Base-by-base conservation (phyloP, 352 stramenopile genomes). In the Blastocystis hominis region DNA sequence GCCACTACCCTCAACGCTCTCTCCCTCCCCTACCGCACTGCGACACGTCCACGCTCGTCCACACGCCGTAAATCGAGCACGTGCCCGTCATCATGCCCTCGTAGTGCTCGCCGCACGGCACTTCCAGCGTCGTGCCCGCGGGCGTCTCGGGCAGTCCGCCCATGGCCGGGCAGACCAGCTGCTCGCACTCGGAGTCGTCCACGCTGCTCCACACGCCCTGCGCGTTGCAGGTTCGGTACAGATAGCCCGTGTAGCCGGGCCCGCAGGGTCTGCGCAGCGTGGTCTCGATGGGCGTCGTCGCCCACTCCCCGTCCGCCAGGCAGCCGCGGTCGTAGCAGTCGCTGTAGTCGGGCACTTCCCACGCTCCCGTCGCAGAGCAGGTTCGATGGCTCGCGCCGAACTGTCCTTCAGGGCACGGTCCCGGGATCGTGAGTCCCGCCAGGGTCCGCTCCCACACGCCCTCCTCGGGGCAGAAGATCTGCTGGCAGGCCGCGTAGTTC, bases 391-490 rank as follows among this genome's bases (percentile, higher is more conserved):
- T 61, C 34, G 53, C n/a, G 36, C 77, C 77, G 44, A 66, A 75
- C 47, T 87, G 42, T 24, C 55, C 77, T 15, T 72, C 61, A 20
- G 30, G 47, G 34, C 77, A 87, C 15, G 77, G 77, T 42, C 62
- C 62, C 5, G 77, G 62, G 34, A 87, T 87, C 36, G 50, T 77
- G 5, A 87, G 54, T 13, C 77, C 77, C 47, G 62, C 77, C 17
- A 87, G 62, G 15, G 77, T 87, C 3, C 38, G 47, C 24, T 87
- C 53, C 77, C 77, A 87, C 24, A 87, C 66, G 40, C 77, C 77
- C 61, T 87, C 42, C 47, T 75, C 24, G 1, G 46, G 54, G 44
- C 77, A 87, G 62, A 56, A 84, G 1, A 84, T 69, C 36, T 84
- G 72, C n/a, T 64, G 47, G 55, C 77, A 87, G 10, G 68, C 40